A percentile compares a stretch with the other conserved stretches of the same genome.
phyloP scores from a whole-genome alignment of 306 rosid species.

The Rosa chinensis region DNA sequence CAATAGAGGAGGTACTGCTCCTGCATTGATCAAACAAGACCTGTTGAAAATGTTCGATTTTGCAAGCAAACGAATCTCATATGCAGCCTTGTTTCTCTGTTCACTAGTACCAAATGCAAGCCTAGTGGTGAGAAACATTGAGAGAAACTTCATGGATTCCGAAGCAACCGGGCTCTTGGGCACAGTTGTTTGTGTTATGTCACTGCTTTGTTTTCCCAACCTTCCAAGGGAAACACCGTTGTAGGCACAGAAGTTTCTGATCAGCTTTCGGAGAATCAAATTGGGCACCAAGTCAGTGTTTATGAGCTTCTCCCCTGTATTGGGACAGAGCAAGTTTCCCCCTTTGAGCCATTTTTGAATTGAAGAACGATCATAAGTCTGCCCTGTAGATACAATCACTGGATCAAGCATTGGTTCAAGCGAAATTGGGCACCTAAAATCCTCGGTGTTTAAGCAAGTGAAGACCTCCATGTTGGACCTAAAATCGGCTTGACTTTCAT shows the following conservation, averaged over 20 bases:
- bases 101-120: conserved; percentile 54
- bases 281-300: conserved; percentile 65
- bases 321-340: conserved; percentile 70
- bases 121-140: conserved; percentile 47
- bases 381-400: conserved; percentile 85
- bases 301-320: conserved; percentile 69
- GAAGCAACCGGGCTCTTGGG: conserved; percentile 51
- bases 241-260: conserved; percentile 47
- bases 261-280: conserved; percentile 45
- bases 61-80: conserved; percentile 64
- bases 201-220: conserved; percentile 23
- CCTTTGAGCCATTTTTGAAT: conserved; percentile 76
- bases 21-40: conserved; percentile 57
- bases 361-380: conserved; percentile 77
- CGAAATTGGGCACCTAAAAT: conserved; percentile 83
- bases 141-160: conserved; percentile 52
- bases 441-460: conserved; percentile 49
- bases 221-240: conserved; percentile 34
- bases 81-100: conserved; percentile 64
- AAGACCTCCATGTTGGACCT: conserved; percentile 37
- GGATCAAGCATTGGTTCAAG: conserved; percentile 82
- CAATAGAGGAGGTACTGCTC: conserved; percentile 52
- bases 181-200: conserved; percentile 32
- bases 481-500: conserved; percentile 19
- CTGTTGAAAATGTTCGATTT: conserved; percentile 70